Conservation (phyloP, 306 rosid genomes). For the Pyrus betulifolia region DNA sequence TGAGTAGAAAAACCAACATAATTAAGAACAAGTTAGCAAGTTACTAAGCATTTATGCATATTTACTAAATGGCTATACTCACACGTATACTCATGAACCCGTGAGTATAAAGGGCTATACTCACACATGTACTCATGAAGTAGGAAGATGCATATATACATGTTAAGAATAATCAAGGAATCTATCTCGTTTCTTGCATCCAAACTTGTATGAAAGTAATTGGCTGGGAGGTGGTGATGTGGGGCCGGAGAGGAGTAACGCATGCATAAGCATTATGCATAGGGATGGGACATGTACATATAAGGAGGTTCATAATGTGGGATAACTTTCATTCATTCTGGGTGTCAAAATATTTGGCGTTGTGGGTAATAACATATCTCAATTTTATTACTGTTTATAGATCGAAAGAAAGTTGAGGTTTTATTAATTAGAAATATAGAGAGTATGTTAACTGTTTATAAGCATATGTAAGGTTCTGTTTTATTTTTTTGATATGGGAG, state of each 20-base stretch:
- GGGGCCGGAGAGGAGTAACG: conserved; percentile 27
- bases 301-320: background rate
- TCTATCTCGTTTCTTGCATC: background rate
- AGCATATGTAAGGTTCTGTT: background rate
- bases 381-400: no score
- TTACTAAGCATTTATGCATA: background rate
- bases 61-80: background rate
- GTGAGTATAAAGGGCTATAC: no score
- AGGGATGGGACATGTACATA: background rate
- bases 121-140: no score
- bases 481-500: no score
- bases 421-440: no score
- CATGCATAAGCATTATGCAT: conserved; percentile 1
- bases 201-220: conserved; percentile 15
- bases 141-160: background rate
- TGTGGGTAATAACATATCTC: background rate
- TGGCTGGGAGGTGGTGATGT: conserved; percentile 29
- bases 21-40: background rate
- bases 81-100: background rate
- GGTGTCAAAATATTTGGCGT: background rate
- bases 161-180: background rate
- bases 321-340: background rate
- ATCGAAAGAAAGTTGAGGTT: no score
- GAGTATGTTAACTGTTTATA: no score
- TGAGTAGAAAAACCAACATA: background rate